Conservation (phyloP, 805 yeast species). For the Pichia heedii region DNA sequence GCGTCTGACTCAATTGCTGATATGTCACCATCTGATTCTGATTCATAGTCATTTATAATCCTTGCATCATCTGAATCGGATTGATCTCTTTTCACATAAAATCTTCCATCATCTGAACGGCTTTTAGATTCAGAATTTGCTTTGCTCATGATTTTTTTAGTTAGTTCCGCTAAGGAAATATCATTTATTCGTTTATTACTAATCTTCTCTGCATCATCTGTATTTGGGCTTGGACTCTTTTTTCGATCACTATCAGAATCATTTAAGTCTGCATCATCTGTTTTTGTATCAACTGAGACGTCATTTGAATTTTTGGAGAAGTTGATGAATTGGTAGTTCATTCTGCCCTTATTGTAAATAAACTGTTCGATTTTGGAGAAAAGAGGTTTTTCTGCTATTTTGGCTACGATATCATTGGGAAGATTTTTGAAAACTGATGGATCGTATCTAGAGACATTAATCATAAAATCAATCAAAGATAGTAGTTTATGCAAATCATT, state of each 20-base stretch:
- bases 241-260: neutral
- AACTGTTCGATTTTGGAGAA: slow-evolving; percentile 10
- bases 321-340: slow-evolving; percentile 17
- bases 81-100: neutral
- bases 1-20: neutral
- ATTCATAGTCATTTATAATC: neutral
- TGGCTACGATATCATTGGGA: slow-evolving; percentile 17
- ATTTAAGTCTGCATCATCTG: neutral
- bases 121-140: neutral
- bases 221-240: neutral
- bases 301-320: neutral
- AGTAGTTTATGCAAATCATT: slow-evolving; percentile 12
- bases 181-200: neutral
- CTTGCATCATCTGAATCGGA: neutral
- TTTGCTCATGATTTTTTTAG: slow-evolving; percentile 11
- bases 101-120: neutral
- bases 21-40: neutral
- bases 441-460: slow-evolving; percentile 17
- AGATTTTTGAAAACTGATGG: slow-evolving; percentile 13
- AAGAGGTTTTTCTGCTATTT: slow-evolving; percentile 2
- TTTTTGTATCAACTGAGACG: too few species aligned
- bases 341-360: slow-evolving; percentile 14
- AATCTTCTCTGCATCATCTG: neutral
- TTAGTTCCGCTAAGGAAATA: slow-evolving; percentile 13
- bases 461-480: slow-evolving; percentile 19